These are phyloP conservation scores for Helianthus annuus DNA, from an alignment of 129 eudicot species.

Conservation along the genomic window DNA sequence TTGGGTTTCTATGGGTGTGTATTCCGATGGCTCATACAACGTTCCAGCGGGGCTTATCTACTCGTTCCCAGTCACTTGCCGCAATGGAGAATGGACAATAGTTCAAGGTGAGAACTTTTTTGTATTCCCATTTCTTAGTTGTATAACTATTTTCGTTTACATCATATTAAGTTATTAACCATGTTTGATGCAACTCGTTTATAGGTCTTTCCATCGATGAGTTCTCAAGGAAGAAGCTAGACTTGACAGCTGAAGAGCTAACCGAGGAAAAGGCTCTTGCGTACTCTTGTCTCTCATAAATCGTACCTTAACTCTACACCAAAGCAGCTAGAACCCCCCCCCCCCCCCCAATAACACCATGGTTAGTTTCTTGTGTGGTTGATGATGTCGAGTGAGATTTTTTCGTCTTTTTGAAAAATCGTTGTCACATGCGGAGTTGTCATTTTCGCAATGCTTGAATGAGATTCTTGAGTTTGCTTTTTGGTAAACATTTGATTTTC, in stretches of 20 bases:
- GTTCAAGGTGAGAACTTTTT: slow-evolving; percentile 72
- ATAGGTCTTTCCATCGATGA: slow-evolving; percentile 91
- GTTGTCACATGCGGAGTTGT: slow-evolving; percentile 3
- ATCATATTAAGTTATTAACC: too few species aligned
- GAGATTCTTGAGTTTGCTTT: too few species aligned
- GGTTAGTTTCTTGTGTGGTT: slow-evolving; percentile 26
- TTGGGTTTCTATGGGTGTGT: slow-evolving; percentile 99
- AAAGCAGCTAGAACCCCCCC: slow-evolving; percentile 36
- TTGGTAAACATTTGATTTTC: too few species aligned
- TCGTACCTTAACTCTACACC: not conserved
- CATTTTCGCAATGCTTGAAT: not conserved
- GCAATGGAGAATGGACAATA: slow-evolving; percentile 87
- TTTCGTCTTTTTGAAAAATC: slow-evolving; percentile 8
- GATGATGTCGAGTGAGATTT: slow-evolving; percentile 32
- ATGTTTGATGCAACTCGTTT: too few species aligned
- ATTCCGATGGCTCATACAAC: slow-evolving; percentile 98
- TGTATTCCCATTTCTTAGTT: not conserved
- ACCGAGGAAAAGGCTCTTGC: slow-evolving; percentile 91
- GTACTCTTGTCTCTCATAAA: slow-evolving; percentile 85
- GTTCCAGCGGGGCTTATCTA: slow-evolving; percentile 97
- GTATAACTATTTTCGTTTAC: not conserved
- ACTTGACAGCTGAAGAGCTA: slow-evolving; percentile 87
- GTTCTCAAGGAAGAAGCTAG: slow-evolving; percentile 90
- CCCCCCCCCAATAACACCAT: slow-evolving; percentile 44
- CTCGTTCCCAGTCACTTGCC: slow-evolving; percentile 98